Evolutionary conservation across 2,329 filamentous ascomycete species (phyloP).

Genomic region (Drechslera avenae): DNA sequence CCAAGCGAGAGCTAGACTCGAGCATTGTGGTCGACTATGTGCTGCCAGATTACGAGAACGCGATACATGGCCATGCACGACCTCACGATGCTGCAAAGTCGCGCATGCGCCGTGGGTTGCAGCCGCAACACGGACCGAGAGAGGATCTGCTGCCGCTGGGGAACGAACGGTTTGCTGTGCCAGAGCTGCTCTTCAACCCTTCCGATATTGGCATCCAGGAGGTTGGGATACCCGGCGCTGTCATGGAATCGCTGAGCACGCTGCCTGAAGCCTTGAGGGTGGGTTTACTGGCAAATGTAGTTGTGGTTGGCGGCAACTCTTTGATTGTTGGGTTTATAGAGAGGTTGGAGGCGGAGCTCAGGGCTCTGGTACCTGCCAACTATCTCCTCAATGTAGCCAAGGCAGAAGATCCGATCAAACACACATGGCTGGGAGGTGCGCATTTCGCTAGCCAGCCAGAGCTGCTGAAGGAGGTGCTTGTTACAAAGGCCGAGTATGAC

Average conservation of each 20-base stretch:
- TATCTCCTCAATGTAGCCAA: conserved; percentile 37
- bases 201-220: conserved; percentile 84
- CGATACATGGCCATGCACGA: conserved; percentile 70
- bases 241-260: conserved; percentile 75
- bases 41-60: conserved; percentile 75
- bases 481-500: conserved; percentile 90
- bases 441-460: conserved; percentile 72
- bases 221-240: conserved; percentile 79
- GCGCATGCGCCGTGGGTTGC: conserved; percentile 55
- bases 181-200: conserved; percentile 87
- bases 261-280: conserved; percentile 85
- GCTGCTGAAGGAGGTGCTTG: conserved; percentile 66
- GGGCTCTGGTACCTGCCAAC: conserved; percentile 54
- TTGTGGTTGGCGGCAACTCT: conserved; percentile 87
- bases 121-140: conserved; percentile 53
- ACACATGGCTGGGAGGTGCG: conserved; percentile 85
- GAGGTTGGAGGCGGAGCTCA: conserved; percentile 74
- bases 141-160: conserved; percentile 87
- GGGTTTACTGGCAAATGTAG: conserved; percentile 80
- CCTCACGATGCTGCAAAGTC: conserved; percentile 76
- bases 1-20: conserved; percentile 59
- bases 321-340: conserved; percentile 81
- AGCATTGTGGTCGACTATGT: conserved; percentile 86
- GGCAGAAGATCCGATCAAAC: conserved; percentile 79
- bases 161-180: conserved; percentile 89